These are phyloP conservation scores for Podaxis sp. DNA, from an alignment of 768 basidiomycete genomes.

Conservation along the genomic window DNA sequence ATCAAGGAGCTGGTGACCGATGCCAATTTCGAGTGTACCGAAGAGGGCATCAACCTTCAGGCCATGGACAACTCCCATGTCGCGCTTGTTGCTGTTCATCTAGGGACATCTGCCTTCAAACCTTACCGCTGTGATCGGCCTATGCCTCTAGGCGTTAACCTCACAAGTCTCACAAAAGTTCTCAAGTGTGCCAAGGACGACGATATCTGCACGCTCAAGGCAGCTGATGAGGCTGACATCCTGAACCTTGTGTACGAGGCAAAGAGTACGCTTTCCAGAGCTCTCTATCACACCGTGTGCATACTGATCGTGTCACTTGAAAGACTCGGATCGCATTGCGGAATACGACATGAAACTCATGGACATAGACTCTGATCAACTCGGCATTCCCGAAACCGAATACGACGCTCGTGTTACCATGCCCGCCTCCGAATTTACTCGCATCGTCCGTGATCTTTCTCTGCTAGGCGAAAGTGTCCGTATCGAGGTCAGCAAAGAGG, in stretches of 20 bases:
- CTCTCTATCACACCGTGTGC: not conserved
- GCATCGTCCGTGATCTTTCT: constrained; percentile 91
- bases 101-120: constrained; percentile 78
- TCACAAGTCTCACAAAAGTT: constrained; percentile 89
- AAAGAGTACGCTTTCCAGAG: constrained; percentile 55
- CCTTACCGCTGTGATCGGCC: constrained; percentile 93
- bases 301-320: not conserved
- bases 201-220: constrained; percentile 88
- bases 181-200: constrained; percentile 97
- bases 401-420: constrained; percentile 93
- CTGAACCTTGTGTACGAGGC: constrained; percentile 90
- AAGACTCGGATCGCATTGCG: constrained; percentile 90
- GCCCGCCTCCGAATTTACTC: constrained; percentile 81
- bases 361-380: constrained; percentile 96
- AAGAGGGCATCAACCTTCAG: constrained; percentile 92
- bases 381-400: constrained; percentile 95
- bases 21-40: constrained; percentile 96
- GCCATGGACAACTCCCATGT: constrained; percentile 99
- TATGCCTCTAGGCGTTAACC: constrained; percentile 87
- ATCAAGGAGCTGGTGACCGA: constrained; percentile 98
- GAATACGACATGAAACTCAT: constrained; percentile 99
- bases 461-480: constrained; percentile 91
- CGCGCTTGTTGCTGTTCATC: constrained; percentile 87
- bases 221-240: constrained; percentile 85
- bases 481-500: constrained; percentile 95